Evolutionary conservation across 2,329 filamentous ascomycete species (phyloP).

Genomic region (Curvularia sp.): DNA sequence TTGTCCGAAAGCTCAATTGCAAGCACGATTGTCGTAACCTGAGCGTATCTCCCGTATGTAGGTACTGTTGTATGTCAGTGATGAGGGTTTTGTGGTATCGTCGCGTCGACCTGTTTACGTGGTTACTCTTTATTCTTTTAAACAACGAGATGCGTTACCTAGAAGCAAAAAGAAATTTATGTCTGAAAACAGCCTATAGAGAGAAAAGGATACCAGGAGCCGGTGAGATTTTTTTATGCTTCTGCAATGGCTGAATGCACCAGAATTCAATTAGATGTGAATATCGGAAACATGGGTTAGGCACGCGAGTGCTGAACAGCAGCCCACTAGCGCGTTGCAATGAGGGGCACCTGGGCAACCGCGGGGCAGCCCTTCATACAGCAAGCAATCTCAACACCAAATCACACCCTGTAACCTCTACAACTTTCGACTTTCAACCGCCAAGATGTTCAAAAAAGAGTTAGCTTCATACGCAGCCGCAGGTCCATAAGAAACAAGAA

Average conservation of each 20-base stretch:
- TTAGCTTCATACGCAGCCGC: constrained; percentile 7
- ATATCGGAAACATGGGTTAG: neutral
- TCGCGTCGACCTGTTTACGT: too few species aligned
- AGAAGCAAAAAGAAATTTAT: too few species aligned
- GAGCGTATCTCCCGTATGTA: too few species aligned
- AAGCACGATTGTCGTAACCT: neutral
- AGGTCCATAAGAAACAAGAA: neutral
- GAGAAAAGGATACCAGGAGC: too few species aligned
- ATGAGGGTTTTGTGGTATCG: too few species aligned
- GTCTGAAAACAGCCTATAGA: too few species aligned
- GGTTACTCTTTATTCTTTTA: too few species aligned
- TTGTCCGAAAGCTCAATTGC: neutral
- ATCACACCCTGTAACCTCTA: constrained; percentile 4
- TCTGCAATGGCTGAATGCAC: too few species aligned
- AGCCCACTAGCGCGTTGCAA: constrained; percentile 16
- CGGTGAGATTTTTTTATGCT: too few species aligned
- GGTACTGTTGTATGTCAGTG: too few species aligned
- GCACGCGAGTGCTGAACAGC: constrained; percentile 5
- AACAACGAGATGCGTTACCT: too few species aligned
- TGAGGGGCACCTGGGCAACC: constrained; percentile 16
- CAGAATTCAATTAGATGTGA: too few species aligned
- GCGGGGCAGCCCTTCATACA: constrained; percentile 14
- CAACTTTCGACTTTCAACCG: constrained; percentile 4
- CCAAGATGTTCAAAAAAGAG: constrained; percentile 51
- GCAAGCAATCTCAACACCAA: constrained; percentile 16